phyloP scores from a whole-genome alignment of 2,329 filamentous ascomycete species.

The Fusarium buxicola region DNA sequence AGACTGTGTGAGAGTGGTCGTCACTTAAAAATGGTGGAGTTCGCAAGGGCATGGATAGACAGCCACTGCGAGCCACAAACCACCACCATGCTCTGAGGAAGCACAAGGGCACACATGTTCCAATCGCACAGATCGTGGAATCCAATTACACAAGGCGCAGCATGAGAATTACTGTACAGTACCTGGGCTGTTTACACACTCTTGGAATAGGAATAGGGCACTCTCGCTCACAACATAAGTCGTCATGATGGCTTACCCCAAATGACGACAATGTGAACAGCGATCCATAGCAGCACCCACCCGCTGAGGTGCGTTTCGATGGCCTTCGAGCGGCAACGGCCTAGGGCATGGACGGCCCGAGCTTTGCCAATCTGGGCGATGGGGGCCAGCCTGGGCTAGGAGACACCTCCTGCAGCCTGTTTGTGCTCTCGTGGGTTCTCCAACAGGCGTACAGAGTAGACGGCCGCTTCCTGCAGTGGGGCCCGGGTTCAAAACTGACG shows the following conservation, averaged over 20 bases:
- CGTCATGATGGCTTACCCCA: slow-evolving; percentile 9
- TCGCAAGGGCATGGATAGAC: slow-evolving; percentile 12
- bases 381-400: slow-evolving; percentile 34
- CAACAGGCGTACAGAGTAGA: slow-evolving; percentile 22
- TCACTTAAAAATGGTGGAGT: slow-evolving; percentile 5
- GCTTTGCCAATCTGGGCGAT: slow-evolving; percentile 22
- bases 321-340: slow-evolving; percentile 22
- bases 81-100: background rate
- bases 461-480: slow-evolving; percentile 25
- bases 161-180: no score
- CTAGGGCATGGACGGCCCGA: slow-evolving; percentile 37
- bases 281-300: slow-evolving; percentile 11
- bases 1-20: background rate
- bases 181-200: no score
- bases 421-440: slow-evolving; percentile 19
- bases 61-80: slow-evolving; percentile 11
- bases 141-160: background rate
- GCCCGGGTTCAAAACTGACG: slow-evolving; percentile 29
- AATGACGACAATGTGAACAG: slow-evolving; percentile 23
- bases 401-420: slow-evolving; percentile 36
- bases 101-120: slow-evolving; percentile 1
- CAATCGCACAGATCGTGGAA: slow-evolving; percentile 6
- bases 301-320: slow-evolving; percentile 29
- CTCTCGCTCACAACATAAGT: background rate
- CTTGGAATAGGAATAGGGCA: no score